These are phyloP conservation scores for Metschnikowia gruessii DNA, from an alignment of 805 yeast species.

Conservation along the genomic window DNA sequence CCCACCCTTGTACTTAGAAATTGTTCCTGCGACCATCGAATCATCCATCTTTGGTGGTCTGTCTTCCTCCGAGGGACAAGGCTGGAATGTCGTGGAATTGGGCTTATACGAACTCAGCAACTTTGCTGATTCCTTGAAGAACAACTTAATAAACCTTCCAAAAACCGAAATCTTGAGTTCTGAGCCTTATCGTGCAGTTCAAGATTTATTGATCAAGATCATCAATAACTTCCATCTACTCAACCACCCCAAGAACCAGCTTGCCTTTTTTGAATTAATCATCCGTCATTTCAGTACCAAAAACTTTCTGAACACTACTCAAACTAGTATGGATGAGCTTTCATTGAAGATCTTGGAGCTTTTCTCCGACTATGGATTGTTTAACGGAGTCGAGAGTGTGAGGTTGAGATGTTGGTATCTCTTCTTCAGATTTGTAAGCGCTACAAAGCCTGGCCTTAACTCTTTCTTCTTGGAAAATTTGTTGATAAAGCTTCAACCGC, in stretches of 20 bases:
- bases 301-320: constrained; percentile 35
- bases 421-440: constrained; percentile 75
- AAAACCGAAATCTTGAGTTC: constrained; percentile 63
- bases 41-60: constrained; percentile 15
- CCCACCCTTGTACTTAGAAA: constrained; percentile 59
- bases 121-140: constrained; percentile 75
- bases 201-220: constrained; percentile 57
- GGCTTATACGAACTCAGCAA: constrained; percentile 81
- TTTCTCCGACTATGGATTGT: constrained; percentile 80
- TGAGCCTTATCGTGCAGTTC: constrained; percentile 60
- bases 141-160: constrained; percentile 68
- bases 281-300: constrained; percentile 68
- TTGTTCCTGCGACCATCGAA: constrained; percentile 58
- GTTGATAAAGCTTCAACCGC: constrained; percentile 56
- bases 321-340: constrained; percentile 47
- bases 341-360: constrained; percentile 61
- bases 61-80: constrained; percentile 5
- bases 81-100: constrained; percentile 62
- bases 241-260: constrained; percentile 78
- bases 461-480: constrained; percentile 54
- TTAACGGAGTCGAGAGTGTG: constrained; percentile 69
- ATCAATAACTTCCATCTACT: constrained; percentile 40
- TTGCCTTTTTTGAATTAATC: constrained; percentile 78
- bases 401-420: constrained; percentile 87
- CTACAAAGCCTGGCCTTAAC: constrained; percentile 60